A percentile compares a stretch with the other conserved stretches of the same genome.
phyloP scores from a whole-genome alignment of 139 green algal species.

The Tetradesmus lagerheimii region DNA sequence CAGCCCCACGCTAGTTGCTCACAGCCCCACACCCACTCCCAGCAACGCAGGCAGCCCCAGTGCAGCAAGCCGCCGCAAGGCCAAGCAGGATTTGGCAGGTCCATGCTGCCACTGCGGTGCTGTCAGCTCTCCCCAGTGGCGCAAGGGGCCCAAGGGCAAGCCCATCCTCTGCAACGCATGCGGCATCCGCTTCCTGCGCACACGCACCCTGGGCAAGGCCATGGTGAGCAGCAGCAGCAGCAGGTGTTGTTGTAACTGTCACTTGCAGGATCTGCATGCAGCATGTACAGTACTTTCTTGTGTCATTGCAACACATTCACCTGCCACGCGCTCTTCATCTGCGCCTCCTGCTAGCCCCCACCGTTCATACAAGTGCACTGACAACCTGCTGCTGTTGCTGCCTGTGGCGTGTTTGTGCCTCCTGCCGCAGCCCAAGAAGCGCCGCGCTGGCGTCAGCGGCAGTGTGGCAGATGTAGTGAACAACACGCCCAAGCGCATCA shows the following conservation, averaged over 20 bases:
- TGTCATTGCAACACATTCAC: too few relatives aligned
- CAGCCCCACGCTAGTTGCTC: neutral
- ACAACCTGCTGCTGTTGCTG: neutral
- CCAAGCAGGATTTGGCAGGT: constrained; percentile 38
- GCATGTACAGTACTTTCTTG: too few relatives aligned
- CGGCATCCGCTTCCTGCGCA: constrained; percentile 69
- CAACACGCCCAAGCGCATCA: neutral
- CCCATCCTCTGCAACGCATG: constrained; percentile 74
- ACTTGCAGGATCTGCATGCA: too few relatives aligned
- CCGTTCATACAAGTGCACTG: too few relatives aligned
- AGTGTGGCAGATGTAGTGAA: neutral
- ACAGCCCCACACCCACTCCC: neutral
- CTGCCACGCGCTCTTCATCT: too few relatives aligned
- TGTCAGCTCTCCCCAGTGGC: constrained; percentile 61
- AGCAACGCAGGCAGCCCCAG: neutral
- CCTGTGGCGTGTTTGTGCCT: neutral
- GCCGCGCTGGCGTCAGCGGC: neutral
- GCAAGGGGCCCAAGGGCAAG: constrained; percentile 65
- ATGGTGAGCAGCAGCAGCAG: neutral
- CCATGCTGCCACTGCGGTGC: constrained; percentile 52
- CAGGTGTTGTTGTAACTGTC: neutral
- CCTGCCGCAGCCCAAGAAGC: constrained; percentile 1
- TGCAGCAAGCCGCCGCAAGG: constrained; percentile 35
- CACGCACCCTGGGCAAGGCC: constrained; percentile 44
- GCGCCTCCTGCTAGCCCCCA: too few relatives aligned